Evolutionary conservation across 345 rosid species (phyloP), one percentile per base, ranked within the genome.

Genomic region (Salix caprea): DNA sequence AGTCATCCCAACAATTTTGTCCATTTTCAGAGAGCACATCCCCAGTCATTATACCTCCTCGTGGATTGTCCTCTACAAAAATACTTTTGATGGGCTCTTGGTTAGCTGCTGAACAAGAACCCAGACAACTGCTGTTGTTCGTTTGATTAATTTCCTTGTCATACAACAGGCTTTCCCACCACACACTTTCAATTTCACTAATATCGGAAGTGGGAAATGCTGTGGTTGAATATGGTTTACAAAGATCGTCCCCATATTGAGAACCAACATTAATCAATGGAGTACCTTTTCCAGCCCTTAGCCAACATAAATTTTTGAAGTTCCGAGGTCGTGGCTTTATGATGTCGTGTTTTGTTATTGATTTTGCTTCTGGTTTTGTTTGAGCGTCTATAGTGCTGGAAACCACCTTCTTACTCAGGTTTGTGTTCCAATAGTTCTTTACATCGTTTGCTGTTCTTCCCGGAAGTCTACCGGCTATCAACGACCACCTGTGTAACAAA

Each of bases 381-480:
- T 40, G 21, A n/a, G 46, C 2, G 6, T 68, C 28, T 19, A 60
- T 42, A 1, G 7, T n/a, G 15, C 37, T n/a, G 40, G 77, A 19
- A 21, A 9, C 75, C n/a, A 37, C 5, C 19, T 70, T 77, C 37
- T 69, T 80, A 7, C 73, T 40, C 6, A 66, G 32, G 48, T 78
- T 72, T 2, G 81, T 72, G 54, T 83, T 81, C 84, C 86, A 83
- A 40, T 77, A 79, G 18, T 84, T 83, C 68, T 87, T 82, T 10
- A 87, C 77, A 50, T 82, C 87, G 40, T 84, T 87, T 3, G 84
- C 85, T 32, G 90, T 85, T 78, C 88, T 83, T 48, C 88, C 90
- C 1, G 90, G 88, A 21, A 87, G 75, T 67, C 90, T 81, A 7
- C 89, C 89, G 2, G 87, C 87, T 6, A 87, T 87, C 76, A 87